Conservation (phyloP, 257 asterid genomes). For the Solanum sejunctum region DNA sequence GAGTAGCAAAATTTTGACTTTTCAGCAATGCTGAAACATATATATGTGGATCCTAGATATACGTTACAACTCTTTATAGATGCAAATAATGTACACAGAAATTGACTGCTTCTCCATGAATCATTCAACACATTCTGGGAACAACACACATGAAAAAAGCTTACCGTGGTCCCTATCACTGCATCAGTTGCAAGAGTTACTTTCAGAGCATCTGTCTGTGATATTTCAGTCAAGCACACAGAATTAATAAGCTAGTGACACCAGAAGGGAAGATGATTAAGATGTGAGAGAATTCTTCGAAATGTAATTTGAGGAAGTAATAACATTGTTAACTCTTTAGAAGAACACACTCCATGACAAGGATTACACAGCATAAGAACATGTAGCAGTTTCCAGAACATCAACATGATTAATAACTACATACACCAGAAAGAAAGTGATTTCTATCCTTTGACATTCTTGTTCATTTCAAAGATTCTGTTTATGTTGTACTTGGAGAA, state of each 20-base stretch:
- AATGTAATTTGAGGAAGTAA: neutral
- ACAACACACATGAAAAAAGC: neutral
- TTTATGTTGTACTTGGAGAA: neutral
- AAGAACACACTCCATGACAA: neutral
- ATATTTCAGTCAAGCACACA: neutral
- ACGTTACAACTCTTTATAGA: neutral
- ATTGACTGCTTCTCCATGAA: neutral
- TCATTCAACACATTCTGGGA: neutral
- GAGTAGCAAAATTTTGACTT: neutral
- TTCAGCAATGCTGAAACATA: neutral
- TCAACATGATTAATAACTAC: neutral
- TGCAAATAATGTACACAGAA: neutral
- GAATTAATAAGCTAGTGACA: neutral
- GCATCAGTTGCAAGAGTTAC: constrained; percentile 96
- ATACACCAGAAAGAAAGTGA: neutral
- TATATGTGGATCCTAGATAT: neutral
- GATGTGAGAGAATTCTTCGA: neutral
- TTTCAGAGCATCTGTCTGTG: constrained; percentile 74
- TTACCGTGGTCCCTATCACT: constrained; percentile 70
- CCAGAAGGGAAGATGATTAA: neutral
- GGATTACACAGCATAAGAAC: neutral
- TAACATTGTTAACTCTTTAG: neutral
- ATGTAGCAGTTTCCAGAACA: neutral
- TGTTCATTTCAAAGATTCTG: neutral
- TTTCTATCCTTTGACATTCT: neutral